Conservation (phyloP, 352 stramenopile species). For the Phytophthora brassicae region DNA sequence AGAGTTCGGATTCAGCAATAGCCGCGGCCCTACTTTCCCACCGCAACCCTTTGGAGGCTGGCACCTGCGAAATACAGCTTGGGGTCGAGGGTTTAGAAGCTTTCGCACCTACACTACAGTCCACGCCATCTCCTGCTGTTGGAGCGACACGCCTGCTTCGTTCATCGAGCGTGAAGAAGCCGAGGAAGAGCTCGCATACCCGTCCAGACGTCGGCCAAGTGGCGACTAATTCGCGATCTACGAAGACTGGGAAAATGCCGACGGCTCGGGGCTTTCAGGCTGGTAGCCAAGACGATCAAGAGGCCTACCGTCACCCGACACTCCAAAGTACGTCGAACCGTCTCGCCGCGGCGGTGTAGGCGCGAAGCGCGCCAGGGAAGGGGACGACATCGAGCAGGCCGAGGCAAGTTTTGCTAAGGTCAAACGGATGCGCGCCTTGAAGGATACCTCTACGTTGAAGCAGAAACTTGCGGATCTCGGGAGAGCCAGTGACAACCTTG, state of each 20-base stretch:
- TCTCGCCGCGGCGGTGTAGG: slow-evolving; percentile 5
- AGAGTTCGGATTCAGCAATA: neutral
- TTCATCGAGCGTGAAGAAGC: no score
- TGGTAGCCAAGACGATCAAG: no score
- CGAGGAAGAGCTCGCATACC: no score
- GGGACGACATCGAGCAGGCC: neutral
- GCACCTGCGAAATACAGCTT: neutral
- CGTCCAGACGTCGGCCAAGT: no score
- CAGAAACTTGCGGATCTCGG: neutral
- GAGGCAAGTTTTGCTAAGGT: slow-evolving; percentile 8
- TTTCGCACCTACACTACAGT: neutral
- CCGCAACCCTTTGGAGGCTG: no score
- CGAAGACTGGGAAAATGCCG: no score
- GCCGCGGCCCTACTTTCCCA: no score
- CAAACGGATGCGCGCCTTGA: neutral
- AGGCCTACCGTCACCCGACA: neutral
- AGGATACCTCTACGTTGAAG: neutral
- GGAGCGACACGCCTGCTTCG: neutral
- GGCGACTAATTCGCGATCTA: no score
- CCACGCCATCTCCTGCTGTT: neutral
- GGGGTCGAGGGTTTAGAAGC: neutral
- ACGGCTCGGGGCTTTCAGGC: no score
- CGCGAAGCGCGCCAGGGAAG: neutral
- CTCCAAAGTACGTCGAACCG: neutral
- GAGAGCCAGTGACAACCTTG: neutral